Evolutionary conservation across 1,139 yeast species (phyloP), one percentile per base, ranked within the genome.

Genomic region (Taphrina betulina): DNA sequence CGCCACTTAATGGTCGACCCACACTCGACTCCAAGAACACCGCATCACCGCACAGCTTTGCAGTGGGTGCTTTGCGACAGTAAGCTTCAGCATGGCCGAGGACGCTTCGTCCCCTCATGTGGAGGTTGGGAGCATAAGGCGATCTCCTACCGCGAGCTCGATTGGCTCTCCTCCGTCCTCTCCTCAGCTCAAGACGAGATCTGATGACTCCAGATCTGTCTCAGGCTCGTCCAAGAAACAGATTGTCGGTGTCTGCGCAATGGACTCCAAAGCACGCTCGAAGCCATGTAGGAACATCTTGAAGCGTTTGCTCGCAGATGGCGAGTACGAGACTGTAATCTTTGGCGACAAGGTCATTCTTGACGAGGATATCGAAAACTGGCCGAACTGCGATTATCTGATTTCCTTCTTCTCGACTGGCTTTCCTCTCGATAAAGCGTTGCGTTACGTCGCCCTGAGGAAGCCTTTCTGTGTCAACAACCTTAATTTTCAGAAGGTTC

Each of bases 201-300:
- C 17, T 14, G 48, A 43, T 19, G 48, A 43, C 5, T 29, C 38
- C 5, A 26, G 36, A 10, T n/a, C 14, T 12, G 38, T 31, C 12
- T 31, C 48, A 5, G 38, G 28, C 4, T 41, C 45, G 2, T 14
- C 24, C 10, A 50, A 50, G 41, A 48, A 45, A 83, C 89, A 62
- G 98, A 98, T 34, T 89, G 88, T 94, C 64, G 99, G 99, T 45
- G 96, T 94, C 0, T 94, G 98, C 73, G 99, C 99, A 5, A 90
- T 94, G 97, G 98, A 94, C 70, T 83, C 92, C 57, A 94, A 94
- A 69, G 98, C 90, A 1, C 78, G 95, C 68, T 85, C 95, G 36
- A 94, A 94, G 71, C 98, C 99, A 1, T 92, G 97, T 68, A 77
- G 97, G 60, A 87, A 85, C 61, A 94, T 94, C 61, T 75, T 94